Evolutionary conservation across 1,139 yeast species (phyloP).

Genomic region (Diutina pseudorugosa): DNA sequence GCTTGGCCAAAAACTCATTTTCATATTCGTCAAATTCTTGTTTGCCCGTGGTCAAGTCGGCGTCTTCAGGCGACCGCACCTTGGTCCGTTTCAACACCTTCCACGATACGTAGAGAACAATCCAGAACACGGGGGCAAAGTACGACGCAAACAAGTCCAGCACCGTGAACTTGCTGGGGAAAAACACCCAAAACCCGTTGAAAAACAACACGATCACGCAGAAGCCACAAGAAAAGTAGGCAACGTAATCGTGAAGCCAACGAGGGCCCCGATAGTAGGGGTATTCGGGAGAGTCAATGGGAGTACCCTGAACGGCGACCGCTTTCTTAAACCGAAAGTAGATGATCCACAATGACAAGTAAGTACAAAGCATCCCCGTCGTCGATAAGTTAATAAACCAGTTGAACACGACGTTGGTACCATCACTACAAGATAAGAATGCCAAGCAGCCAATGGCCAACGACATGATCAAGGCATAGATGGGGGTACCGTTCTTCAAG

Average conservation of each 20-base stretch:
- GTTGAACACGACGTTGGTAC: slow-evolving; percentile 21
- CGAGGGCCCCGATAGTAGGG: slow-evolving; percentile 17
- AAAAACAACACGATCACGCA: slow-evolving; percentile 19
- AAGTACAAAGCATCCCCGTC: slow-evolving; percentile 41
- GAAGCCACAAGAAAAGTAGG: slow-evolving; percentile 20
- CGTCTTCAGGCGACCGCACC: slow-evolving; percentile 19
- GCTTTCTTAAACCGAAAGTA: slow-evolving; percentile 29
- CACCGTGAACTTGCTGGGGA: slow-evolving; percentile 25
- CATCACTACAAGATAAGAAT: slow-evolving; percentile 17
- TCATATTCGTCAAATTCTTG: slow-evolving; percentile 24
- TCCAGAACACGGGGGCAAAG: slow-evolving; percentile 26
- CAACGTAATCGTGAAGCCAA: slow-evolving; percentile 20
- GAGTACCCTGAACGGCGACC: slow-evolving; percentile 17
- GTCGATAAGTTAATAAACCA: slow-evolving; percentile 33
- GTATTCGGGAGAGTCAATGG: slow-evolving; percentile 13
- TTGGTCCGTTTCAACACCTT: slow-evolving; percentile 23
- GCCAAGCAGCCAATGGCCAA: slow-evolving; percentile 14
- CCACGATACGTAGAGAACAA: slow-evolving; percentile 20
- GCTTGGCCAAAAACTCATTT: slow-evolving; percentile 6
- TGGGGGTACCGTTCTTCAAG: slow-evolving; percentile 23
- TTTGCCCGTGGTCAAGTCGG: slow-evolving; percentile 26
- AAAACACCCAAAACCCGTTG: slow-evolving; percentile 31
- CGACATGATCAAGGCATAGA: slow-evolving; percentile 18
- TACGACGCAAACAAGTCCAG: slow-evolving; percentile 27
- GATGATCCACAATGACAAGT: slow-evolving; percentile 36